phyloP scores from a whole-genome alignment of 2,329 filamentous ascomycete species.

The Beauveria australis region DNA sequence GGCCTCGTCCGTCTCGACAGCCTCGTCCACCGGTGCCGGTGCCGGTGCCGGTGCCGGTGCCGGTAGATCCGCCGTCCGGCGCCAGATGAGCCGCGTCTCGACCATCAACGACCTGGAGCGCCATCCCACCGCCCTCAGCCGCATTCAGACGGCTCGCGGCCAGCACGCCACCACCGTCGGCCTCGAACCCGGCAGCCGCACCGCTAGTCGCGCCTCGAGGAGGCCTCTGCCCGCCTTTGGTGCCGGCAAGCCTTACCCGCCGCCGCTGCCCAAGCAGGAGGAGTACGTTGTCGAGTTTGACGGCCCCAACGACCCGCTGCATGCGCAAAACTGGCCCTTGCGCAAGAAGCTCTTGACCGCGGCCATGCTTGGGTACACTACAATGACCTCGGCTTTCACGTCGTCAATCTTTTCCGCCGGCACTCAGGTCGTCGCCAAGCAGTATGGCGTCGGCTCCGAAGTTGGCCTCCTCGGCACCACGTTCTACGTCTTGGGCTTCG shows the following conservation, averaged over 20 bases:
- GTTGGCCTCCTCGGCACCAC: constrained; percentile 59
- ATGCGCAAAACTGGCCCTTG: constrained; percentile 80
- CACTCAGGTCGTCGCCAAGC: constrained; percentile 43
- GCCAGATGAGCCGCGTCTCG: constrained; percentile 51
- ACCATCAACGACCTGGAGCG: constrained; percentile 62
- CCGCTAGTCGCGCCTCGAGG: constrained; percentile 37
- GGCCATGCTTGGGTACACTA: constrained; percentile 64
- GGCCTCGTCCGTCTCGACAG: constrained; percentile 41
- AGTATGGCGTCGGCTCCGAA: constrained; percentile 54
- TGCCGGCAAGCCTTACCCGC: constrained; percentile 66
- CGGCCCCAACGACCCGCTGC: constrained; percentile 71
- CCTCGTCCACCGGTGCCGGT: constrained; percentile 25
- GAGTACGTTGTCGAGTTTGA: constrained; percentile 82
- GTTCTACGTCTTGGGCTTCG: constrained; percentile 64
- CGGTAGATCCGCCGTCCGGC: constrained; percentile 25
- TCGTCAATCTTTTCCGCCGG: constrained; percentile 69
- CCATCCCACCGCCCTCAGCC: constrained; percentile 59
- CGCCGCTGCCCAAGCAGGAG: constrained; percentile 59
- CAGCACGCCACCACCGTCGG: constrained; percentile 71
- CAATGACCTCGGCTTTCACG: constrained; percentile 62
- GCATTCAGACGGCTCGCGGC: constrained; percentile 62
- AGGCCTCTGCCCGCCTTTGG: constrained; percentile 62
- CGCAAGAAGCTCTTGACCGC: constrained; percentile 67
- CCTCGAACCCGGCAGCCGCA: constrained; percentile 26
- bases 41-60: constrained; percentile 19